Evolutionary conservation across 768 basidiomycete genomes (phyloP).

Genomic region (Roridomyces roridus): DNA sequence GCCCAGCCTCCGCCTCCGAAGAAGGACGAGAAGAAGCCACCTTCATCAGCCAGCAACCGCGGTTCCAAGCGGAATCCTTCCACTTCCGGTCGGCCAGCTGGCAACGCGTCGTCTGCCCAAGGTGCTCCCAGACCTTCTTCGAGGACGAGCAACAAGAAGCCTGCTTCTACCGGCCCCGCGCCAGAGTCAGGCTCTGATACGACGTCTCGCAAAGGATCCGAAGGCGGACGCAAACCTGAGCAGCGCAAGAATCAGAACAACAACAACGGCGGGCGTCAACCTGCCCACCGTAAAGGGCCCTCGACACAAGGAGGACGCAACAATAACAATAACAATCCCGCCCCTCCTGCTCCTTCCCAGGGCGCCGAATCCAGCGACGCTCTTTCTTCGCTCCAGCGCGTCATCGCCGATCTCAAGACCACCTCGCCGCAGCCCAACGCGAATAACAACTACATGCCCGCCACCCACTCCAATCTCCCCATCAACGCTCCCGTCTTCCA

Average conservation of each 20-base stretch:
- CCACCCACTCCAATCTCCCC: constrained; percentile 57
- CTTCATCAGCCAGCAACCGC: constrained; percentile 55
- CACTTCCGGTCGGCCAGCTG: constrained; percentile 54
- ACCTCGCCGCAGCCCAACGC: constrained; percentile 61
- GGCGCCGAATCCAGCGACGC: constrained; percentile 77
- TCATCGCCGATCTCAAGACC: constrained; percentile 93
- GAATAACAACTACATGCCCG: constrained; percentile 51
- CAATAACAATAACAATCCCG: constrained; percentile 39
- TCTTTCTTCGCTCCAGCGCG: constrained; percentile 86
- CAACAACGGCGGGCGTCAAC: constrained; percentile 48
- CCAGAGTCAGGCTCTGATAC: constrained; percentile 78
- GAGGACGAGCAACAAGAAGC: constrained; percentile 70
- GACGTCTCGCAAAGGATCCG: constrained; percentile 62
- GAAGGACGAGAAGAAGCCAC: constrained; percentile 79
- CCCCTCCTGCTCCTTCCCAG: constrained; percentile 54
- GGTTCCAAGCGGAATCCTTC: constrained; percentile 65
- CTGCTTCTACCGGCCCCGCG: constrained; percentile 43
- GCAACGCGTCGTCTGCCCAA: constrained; percentile 43
- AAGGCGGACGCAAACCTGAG: constrained; percentile 61
- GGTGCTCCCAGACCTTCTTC: constrained; percentile 67
- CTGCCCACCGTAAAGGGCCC: constrained; percentile 59
- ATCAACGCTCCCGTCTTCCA: constrained; percentile 78
- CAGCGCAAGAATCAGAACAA: constrained; percentile 60
- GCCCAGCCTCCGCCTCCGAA: constrained; percentile 54
- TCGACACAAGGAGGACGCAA: constrained; percentile 64